These are phyloP conservation scores for Phycomyces nitens DNA, from an alignment of 192 early-diverging fungal species.

Conservation along the genomic window DNA sequence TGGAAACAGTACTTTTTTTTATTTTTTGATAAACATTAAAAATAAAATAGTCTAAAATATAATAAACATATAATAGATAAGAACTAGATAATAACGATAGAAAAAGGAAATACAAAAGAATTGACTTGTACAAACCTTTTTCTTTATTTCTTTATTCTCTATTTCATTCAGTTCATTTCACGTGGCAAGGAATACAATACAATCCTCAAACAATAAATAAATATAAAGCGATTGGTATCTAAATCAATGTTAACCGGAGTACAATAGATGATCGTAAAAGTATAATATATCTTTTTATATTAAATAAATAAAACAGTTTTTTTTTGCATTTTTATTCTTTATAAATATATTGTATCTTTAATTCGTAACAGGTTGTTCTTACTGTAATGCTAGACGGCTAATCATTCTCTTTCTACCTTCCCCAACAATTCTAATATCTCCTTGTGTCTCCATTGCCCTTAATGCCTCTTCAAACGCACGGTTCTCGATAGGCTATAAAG, in stretches of 20 bases:
- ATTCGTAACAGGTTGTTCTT: not conserved
- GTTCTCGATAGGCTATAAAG: constrained; percentile 40
- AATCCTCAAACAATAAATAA: too few relatives aligned
- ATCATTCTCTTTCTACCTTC: constrained; percentile 37
- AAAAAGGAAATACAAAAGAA: too few relatives aligned
- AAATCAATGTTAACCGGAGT: not conserved
- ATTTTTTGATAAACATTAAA: too few relatives aligned
- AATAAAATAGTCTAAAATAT: too few relatives aligned
- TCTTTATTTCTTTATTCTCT: too few relatives aligned
- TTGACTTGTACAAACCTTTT: too few relatives aligned
- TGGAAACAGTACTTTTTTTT: too few relatives aligned
- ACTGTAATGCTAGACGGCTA: constrained; percentile 16
- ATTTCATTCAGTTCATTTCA: too few relatives aligned
- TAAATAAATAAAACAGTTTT: not conserved
- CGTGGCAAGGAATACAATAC: too few relatives aligned
- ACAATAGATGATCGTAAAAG: constrained; percentile 3
- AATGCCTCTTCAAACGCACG: constrained; percentile 57
- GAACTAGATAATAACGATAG: too few relatives aligned
- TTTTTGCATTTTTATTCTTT: not conserved
- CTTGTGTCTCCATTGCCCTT: constrained; percentile 52
- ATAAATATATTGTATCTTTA: not conserved
- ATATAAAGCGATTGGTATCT: too few relatives aligned
- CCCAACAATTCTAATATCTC: constrained; percentile 35
- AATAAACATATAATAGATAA: too few relatives aligned
- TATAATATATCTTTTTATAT: constrained; percentile 9